A percentile compares a stretch with the other conserved stretches of the same genome.
phyloP scores from a whole-genome alignment of 2,329 filamentous ascomycete species.

The Exophiala dermatitidis region DNA sequence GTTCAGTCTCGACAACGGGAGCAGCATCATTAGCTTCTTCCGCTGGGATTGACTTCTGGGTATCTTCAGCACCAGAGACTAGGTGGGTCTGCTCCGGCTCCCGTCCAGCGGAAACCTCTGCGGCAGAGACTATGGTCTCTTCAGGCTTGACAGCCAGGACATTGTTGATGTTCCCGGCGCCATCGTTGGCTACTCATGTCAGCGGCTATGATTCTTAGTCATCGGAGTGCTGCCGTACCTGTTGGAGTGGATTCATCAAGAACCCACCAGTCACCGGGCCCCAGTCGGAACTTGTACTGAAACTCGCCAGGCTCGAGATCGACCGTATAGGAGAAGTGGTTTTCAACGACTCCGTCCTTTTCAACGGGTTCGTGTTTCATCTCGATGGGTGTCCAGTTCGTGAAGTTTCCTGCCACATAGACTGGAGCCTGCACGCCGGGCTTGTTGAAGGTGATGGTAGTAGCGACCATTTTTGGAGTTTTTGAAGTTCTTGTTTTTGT shows the following conservation, averaged over 20 bases:
- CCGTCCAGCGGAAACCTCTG: neutral
- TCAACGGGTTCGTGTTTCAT: slow-evolving; percentile 51
- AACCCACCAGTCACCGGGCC: slow-evolving; percentile 62
- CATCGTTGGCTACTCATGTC: slow-evolving; percentile 41
- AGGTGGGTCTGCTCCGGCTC: neutral
- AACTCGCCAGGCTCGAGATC: slow-evolving; percentile 52
- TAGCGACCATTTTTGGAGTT: slow-evolving; percentile 33
- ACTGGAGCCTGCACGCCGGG: slow-evolving; percentile 58
- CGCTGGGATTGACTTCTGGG: neutral
- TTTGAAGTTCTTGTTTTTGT: neutral
- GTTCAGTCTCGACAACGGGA: neutral
- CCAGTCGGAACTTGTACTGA: slow-evolving; percentile 69
- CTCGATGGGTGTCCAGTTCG: slow-evolving; percentile 60
- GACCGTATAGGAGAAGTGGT: slow-evolving; percentile 53
- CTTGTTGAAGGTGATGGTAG: slow-evolving; percentile 56
- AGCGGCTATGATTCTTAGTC: neutral
- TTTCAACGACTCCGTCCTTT: slow-evolving; percentile 40
- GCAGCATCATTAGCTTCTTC: neutral
- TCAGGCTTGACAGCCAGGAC: slow-evolving; percentile 27
- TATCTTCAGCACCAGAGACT: neutral
- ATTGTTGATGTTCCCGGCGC: slow-evolving; percentile 50
- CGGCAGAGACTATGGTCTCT: neutral
- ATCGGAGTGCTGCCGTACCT: slow-evolving; percentile 39
- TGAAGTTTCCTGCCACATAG: slow-evolving; percentile 63
- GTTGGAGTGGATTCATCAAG: slow-evolving; percentile 56